Conservation (phyloP, 176 grass and related monocot species). For the Chrysopogon serrulatus region DNA sequence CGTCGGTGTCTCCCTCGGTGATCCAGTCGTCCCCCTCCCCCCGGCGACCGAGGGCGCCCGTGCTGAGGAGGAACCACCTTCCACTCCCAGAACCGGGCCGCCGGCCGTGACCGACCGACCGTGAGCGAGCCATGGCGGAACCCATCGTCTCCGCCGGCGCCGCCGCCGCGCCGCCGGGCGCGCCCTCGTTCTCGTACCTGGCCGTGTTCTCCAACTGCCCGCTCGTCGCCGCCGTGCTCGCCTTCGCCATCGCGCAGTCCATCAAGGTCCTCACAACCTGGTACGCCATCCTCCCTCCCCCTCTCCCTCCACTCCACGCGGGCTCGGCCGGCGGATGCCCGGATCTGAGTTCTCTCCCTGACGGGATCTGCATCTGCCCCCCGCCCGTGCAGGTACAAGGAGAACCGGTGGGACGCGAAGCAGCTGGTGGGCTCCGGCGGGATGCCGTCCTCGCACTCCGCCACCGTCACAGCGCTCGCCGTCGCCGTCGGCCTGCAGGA, state of each 20-base stretch:
- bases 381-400: conserved; percentile 59
- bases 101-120: too few relatives aligned
- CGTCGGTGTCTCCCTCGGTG: neutral
- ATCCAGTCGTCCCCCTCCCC: neutral
- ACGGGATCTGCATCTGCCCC: conserved; percentile 9
- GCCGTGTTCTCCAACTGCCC: conserved; percentile 64
- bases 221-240: conserved; percentile 59
- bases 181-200: conserved; percentile 66
- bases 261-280: conserved; percentile 94
- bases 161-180: neutral
- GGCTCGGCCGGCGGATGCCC: neutral
- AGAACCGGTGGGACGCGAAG: conserved; percentile 93
- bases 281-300: conserved; percentile 40
- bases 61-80: neutral
- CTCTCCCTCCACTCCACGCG: too few relatives aligned
- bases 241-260: conserved; percentile 70
- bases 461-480: conserved; percentile 76
- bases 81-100: neutral
- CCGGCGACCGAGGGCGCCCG: too few relatives aligned
- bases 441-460: conserved; percentile 89
- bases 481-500: conserved; percentile 61
- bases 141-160: neutral
- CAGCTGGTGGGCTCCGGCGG: conserved; percentile 76
- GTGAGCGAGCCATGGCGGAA: neutral
- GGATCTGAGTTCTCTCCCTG: conserved; percentile 32